Evolutionary conservation across 2,329 filamentous ascomycete genomes (phyloP).

Genomic region (Metarhizium rileyi): DNA sequence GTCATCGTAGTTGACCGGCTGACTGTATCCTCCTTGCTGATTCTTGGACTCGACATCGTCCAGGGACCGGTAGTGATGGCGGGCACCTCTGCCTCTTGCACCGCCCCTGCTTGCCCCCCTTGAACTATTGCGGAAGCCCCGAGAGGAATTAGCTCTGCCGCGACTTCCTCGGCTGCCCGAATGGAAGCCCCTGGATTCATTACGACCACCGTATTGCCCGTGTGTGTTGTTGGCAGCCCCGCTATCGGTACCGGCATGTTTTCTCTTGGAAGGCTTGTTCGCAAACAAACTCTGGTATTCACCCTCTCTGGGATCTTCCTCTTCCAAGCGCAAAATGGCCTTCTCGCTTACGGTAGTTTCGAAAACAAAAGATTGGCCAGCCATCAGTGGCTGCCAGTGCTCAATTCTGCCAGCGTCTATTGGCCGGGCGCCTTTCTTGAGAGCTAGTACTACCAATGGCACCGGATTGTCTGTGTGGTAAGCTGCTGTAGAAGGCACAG

Average conservation of each 20-base stretch:
- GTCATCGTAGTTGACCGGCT: conserved; percentile 40
- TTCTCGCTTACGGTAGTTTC: conserved; percentile 83
- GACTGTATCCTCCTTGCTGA: conserved; percentile 30
- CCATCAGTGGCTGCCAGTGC: conserved; percentile 69
- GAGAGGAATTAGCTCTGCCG: conserved; percentile 27
- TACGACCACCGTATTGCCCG: conserved; percentile 26
- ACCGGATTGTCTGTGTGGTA: conserved; percentile 71
- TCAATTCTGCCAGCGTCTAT: conserved; percentile 74
- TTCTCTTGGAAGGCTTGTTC: conserved; percentile 51
- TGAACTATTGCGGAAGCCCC: conserved; percentile 28
- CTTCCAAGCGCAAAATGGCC: conserved; percentile 69
- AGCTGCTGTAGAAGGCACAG: conserved; percentile 55
- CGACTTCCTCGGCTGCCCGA: conserved; percentile 22
- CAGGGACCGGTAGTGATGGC: conserved; percentile 53
- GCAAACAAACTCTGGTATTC: conserved; percentile 54
- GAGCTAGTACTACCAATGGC: conserved; percentile 74
- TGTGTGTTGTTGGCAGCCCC: conserved; percentile 22
- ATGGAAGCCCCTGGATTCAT: conserved; percentile 32
- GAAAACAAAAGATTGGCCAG: conserved; percentile 64
- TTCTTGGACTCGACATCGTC: conserved; percentile 51
- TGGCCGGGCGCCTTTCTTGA: conserved; percentile 64
- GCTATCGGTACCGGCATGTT: conserved; percentile 41
- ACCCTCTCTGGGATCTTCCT: conserved; percentile 52
- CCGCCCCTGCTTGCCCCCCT: conserved; percentile 30
- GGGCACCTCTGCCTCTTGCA: conserved; percentile 38